Percentiles rank a stretch among this genome's conserved stretches.
These are phyloP conservation scores for Citrus sp. DNA, from an alignment of 345 rosid genomes.

Conservation along the genomic window DNA sequence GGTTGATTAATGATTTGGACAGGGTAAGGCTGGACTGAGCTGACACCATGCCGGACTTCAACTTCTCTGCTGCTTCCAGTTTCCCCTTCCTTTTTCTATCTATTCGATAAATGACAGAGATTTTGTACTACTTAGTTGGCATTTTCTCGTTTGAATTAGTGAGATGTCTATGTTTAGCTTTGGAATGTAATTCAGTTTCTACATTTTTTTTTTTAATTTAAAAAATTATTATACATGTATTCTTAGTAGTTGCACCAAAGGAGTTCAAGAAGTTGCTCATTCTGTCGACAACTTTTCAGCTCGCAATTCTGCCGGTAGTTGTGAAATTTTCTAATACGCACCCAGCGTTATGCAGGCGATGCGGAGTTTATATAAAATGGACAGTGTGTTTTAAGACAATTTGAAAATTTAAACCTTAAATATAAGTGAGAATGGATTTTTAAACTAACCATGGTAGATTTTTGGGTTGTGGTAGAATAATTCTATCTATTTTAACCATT, in stretches of 20 bases:
- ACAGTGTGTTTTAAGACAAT: not conserved
- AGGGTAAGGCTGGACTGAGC: slow-evolving; percentile 67
- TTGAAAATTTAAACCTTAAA: not conserved
- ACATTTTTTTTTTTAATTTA: not conserved
- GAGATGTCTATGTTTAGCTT: not conserved
- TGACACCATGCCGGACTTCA: not conserved
- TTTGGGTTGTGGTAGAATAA: too few relatives aligned
- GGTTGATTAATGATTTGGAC: slow-evolving; percentile 79
- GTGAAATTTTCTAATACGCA: not conserved
- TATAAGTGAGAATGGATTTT: too few relatives aligned
- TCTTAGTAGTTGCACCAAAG: not conserved
- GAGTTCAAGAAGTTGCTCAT: not conserved
- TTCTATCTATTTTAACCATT: too few relatives aligned
- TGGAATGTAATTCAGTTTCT: slow-evolving; percentile 6
- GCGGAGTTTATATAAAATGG: not conserved
- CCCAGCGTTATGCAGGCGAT: not conserved
- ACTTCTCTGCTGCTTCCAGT: not conserved
- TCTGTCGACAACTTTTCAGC: not conserved
- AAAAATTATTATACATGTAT: not conserved
- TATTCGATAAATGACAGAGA: not conserved
- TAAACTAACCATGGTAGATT: too few relatives aligned
- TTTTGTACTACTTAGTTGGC: slow-evolving; percentile 9
- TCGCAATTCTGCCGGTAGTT: not conserved
- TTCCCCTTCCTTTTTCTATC: not conserved
- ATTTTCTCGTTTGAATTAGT: not conserved